phyloP scores from a whole-genome alignment of 352 stramenopile genomes.

The Aphanomyces euteiches region DNA sequence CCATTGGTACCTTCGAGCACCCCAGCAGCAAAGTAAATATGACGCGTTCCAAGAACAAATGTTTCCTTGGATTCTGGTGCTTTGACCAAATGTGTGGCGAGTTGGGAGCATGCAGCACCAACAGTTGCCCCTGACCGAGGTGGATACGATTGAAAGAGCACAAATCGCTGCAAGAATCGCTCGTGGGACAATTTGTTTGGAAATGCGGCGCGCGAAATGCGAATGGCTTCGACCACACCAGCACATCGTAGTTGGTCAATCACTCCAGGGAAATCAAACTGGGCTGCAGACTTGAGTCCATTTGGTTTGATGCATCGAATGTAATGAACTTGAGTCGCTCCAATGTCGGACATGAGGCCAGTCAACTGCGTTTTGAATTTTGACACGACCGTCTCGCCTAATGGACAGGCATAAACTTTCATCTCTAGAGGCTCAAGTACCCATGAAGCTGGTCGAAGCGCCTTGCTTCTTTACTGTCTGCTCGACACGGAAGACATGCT shows the following conservation, averaged over 20 bases:
- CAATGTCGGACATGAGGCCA: constrained; percentile 84
- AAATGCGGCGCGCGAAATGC: constrained; percentile 85
- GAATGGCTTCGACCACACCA: constrained; percentile 87
- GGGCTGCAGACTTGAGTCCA: constrained; percentile 59
- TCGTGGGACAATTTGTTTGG: constrained; percentile 94
- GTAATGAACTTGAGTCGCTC: constrained; percentile 81
- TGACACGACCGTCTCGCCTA: constrained; percentile 74
- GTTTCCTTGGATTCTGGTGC: constrained; percentile 43
- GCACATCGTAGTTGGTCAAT: constrained; percentile 86
- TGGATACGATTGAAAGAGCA: constrained; percentile 56
- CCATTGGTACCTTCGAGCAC: constrained; percentile 82
- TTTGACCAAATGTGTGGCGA: constrained; percentile 47
- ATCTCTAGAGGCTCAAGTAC: constrained; percentile 1
- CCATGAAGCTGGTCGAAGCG: constrained; percentile 14
- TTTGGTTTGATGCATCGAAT: constrained; percentile 92
- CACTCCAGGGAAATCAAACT: constrained; percentile 83
- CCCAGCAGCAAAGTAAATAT: constrained; percentile 92
- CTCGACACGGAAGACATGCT: constrained; percentile 38
- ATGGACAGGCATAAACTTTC: neutral
- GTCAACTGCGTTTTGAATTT: constrained; percentile 87
- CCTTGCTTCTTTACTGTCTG: neutral
- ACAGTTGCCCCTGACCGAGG: constrained; percentile 41
- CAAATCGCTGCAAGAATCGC: constrained; percentile 78
- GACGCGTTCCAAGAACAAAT: constrained; percentile 81
- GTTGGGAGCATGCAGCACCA: constrained; percentile 56